Base-by-base conservation (phyloP, 192 early-diverging fungal species). In the Coemansia furcata region DNA sequence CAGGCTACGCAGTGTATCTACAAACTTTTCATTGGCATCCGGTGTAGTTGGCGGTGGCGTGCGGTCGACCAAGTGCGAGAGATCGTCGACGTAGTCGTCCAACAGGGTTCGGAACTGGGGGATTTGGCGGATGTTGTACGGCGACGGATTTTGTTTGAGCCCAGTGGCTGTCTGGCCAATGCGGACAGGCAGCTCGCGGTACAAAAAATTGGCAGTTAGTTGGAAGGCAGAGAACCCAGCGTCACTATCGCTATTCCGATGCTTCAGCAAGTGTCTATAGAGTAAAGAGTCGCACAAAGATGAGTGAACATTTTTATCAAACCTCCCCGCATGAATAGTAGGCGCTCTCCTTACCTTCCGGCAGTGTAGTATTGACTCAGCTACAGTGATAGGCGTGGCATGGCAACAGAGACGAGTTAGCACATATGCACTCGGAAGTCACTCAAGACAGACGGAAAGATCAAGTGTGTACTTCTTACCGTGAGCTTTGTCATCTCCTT, bases 121-220 rank as follows among this genome's bases (percentile, higher is more conserved):
- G 60, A 85, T 68, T 10, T 72, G 68, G 0, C 64, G 63, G 63
- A 86, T 77, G 33, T 80, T 78, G 67, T 78, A 72, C 9, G 76
- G 80, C 37, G 81, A 70, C 43, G 76, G 69, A 21, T 67, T 80
- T 15, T 80, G 69, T 65, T 76, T 76, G 26, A 88, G 76, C 44
- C 84, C 72, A 7, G 69, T 77, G 17, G 84, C 68, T 4, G 85
- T 83, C 65, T 87, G 85, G 10, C 84, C 84, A 26, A 87, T 74
- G n/a, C 86, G 81, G 49, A 86, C 83, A 19, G 85, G 84, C 50
- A 87, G 71, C 60, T 87, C 85, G 58, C 78, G 83, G 71, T 86
- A 73, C 65, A 87, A 49, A 40, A 87, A 87, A 36, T 73, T 70
- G 1, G 86, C 85, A 3, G 86, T 76, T 40, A 84, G 73, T 21